Base-by-base conservation (phyloP, 495 filamentous ascomycete species). In the Aspergillus bertholletiae region DNA sequence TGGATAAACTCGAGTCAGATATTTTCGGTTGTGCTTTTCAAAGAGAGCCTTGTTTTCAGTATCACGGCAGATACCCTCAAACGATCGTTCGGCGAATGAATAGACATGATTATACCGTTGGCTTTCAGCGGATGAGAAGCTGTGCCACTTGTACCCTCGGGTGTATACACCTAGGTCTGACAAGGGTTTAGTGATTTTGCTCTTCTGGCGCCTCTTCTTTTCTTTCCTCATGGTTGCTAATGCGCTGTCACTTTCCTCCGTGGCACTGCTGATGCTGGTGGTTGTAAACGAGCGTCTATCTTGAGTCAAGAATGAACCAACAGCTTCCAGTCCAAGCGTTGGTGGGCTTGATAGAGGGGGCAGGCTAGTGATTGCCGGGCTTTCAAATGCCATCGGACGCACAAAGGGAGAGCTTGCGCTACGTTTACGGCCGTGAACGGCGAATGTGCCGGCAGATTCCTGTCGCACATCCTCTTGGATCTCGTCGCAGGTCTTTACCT, bases 1-100 rank as follows among this genome's bases (percentile, higher is more conserved):
- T 4, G 94, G 94, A 68, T 98, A 98, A 27, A 97, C 90, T 35
- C 94, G 85, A 79, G 96, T 96, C 57, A 98, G 79, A 60, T 91
- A 88, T 37, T 86, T 87, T 73, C 89, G 86, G 65, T 98, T 98
- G 74, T 98, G 94, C 51, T 85, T 82, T 58, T 89, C 86, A 20
- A 97, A 75, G n/a, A 83, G 73, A 26, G 79, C 77, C 67, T 92
- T 96, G 41, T 81, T 81, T 5, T 87, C 87, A 26, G 78, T 75
- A 34, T 84, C 80, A 59, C 88, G 86, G 63, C 82, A 88, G 58
- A 90, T 83, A 59, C 84, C 84, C 59, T 88, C 81, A 59, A 96
- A 96, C 4, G 84, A 89, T 41, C 84, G 79, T 72, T 98, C 94
- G 45, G 86, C 86, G 71, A 97, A 90, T 0, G 94, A 98, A 73